phyloP scores from a whole-genome alignment of 169 alveolate species.

The Plasmodium gonderi region DNA sequence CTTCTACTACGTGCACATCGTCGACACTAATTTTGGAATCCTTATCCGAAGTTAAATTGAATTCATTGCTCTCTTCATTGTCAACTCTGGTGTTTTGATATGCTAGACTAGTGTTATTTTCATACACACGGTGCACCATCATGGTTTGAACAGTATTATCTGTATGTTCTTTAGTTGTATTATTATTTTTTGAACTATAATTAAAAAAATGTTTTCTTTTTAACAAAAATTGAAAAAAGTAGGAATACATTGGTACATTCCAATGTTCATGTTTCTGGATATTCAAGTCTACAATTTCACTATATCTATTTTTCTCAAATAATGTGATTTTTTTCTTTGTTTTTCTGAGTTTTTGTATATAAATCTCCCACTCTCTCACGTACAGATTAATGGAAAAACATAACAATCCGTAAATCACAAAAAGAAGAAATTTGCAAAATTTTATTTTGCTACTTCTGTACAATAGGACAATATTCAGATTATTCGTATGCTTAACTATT shows the following conservation, averaged over 20 bases:
- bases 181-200: not conserved
- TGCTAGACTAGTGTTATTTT: not conserved
- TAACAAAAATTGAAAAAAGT: slow-evolving; percentile 1
- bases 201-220: not conserved
- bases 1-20: not conserved
- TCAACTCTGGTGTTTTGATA: not conserved
- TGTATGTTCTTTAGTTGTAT: not conserved
- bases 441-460: slow-evolving; percentile 3
- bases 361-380: slow-evolving; percentile 30
- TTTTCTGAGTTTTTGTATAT: slow-evolving; percentile 11
- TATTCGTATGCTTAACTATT: slow-evolving; percentile 49
- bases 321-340: slow-evolving; percentile 15
- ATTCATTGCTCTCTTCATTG: not conserved
- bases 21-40: not conserved
- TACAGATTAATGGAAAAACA: slow-evolving; percentile 57
- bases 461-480: slow-evolving; percentile 16
- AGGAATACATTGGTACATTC: slow-evolving; percentile 27
- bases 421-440: slow-evolving; percentile 33
- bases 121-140: slow-evolving; percentile 1
- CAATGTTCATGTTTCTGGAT: slow-evolving; percentile 24
- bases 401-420: slow-evolving; percentile 3
- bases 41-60: not conserved
- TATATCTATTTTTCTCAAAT: slow-evolving; percentile 42
- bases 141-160: not conserved
- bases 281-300: slow-evolving; percentile 62